These are phyloP conservation scores for Kwoniella mangroviensis DNA, from an alignment of 768 basidiomycete species.

Conservation along the genomic window DNA sequence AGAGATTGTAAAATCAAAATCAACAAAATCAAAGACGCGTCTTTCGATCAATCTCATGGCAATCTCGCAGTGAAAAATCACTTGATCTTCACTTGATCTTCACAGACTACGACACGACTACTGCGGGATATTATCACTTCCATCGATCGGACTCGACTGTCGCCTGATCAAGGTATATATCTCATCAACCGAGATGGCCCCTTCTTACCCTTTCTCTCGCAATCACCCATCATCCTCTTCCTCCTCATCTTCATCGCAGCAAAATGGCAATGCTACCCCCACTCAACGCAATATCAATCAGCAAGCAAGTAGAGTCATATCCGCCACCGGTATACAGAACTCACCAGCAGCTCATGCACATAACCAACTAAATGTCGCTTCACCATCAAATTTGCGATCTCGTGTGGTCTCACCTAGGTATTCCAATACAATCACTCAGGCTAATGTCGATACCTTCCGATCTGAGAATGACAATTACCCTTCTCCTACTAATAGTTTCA, in stretches of 20 bases:
- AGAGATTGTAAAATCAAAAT: no score
- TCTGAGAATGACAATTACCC: conserved; percentile 14
- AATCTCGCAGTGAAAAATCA: no score
- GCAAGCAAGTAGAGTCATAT: conserved; percentile 17
- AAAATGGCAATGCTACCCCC: conserved; percentile 15
- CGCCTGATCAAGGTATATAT: no score
- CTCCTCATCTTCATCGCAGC: conserved; percentile 15
- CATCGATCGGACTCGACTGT: no score
- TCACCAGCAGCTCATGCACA: conserved; percentile 8
- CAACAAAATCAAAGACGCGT: conserved; percentile 7
- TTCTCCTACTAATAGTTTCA: conserved; percentile 12
- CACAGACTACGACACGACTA: no score
- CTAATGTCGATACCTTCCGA: conserved; percentile 19
- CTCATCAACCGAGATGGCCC: conserved; percentile 14
- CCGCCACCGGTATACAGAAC: conserved; percentile 7
- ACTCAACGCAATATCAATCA: conserved; percentile 15
- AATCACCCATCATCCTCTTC: conserved; percentile 15
- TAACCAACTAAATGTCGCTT: conserved; percentile 11
- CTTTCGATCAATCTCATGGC: background rate
- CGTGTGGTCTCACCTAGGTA: conserved; percentile 20
- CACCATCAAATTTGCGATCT: conserved; percentile 21
- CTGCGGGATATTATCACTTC: no score
- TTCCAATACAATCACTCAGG: conserved; percentile 13
- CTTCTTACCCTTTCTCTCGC: conserved; percentile 20
- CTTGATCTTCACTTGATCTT: no score